phyloP scores from a whole-genome alignment of 2,329 filamentous ascomycete species.

The Alternaria longipes region DNA sequence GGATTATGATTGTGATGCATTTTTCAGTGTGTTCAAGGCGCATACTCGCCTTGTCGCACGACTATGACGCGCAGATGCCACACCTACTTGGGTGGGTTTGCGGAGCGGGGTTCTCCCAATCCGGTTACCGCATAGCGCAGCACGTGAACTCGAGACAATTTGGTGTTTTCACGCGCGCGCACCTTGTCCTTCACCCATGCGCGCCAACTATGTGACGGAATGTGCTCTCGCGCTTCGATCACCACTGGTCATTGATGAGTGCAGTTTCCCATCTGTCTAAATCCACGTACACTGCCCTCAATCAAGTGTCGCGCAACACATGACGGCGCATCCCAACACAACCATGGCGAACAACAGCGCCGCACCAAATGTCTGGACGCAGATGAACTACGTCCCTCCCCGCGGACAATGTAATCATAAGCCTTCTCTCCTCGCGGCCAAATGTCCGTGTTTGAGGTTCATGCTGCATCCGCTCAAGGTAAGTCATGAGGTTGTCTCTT shows the following conservation, averaged over 20 bases:
- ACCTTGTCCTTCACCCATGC: background rate
- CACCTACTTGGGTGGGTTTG: background rate
- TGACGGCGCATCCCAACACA: background rate
- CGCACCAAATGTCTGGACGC: constrained; percentile 58
- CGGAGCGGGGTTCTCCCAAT: constrained; percentile 11
- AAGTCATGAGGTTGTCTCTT: background rate
- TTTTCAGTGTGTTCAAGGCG: background rate
- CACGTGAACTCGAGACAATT: constrained; percentile 37
- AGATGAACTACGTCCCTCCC: constrained; percentile 62
- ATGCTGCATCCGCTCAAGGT: constrained; percentile 67
- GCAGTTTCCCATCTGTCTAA: too few relatives aligned
- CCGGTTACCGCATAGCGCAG: constrained; percentile 5
- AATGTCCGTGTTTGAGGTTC: constrained; percentile 64
- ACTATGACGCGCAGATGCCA: too few relatives aligned
- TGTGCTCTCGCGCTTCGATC: background rate
- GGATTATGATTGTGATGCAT: too few relatives aligned
- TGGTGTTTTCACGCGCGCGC: constrained; percentile 20
- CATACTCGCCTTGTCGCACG: background rate
- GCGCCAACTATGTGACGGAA: constrained; percentile 8
- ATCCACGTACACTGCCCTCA: background rate
- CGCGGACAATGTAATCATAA: constrained; percentile 63
- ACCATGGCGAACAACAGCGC: constrained; percentile 12
- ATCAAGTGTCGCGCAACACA: too few relatives aligned
- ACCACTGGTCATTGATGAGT: background rate
- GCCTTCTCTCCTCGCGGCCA: constrained; percentile 55